A percentile compares a stretch with the other conserved stretches of the same genome.
These are phyloP conservation scores for Hymenoscyphus repandus DNA, from an alignment of 2,329 filamentous ascomycete species.

Conservation along the genomic window DNA sequence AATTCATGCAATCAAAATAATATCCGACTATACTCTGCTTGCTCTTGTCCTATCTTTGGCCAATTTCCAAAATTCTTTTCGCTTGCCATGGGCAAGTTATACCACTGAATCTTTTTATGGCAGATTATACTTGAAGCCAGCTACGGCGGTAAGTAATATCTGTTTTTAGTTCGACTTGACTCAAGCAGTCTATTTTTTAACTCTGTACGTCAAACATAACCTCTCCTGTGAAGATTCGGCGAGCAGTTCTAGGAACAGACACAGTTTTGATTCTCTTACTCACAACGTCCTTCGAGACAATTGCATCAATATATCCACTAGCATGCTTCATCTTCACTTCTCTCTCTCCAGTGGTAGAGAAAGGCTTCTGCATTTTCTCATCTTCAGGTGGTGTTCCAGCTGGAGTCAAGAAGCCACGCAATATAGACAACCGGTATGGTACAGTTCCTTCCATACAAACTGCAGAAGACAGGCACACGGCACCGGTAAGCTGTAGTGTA, in stretches of 20 bases:
- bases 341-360: not conserved
- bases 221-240: not conserved
- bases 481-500: slow-evolving; percentile 48
- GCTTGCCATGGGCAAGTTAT: too few species aligned
- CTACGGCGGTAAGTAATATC: too few species aligned
- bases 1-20: too few species aligned
- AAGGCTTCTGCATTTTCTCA: not conserved
- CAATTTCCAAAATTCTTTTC: too few species aligned
- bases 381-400: not conserved
- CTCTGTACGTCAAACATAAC: not conserved
- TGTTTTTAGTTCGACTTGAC: too few species aligned
- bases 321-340: slow-evolving; percentile 26
- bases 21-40: too few species aligned
- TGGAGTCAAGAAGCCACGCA: not conserved
- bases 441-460: slow-evolving; percentile 39
- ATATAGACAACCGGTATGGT: slow-evolving; percentile 15
- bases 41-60: too few species aligned
- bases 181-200: not conserved
- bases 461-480: slow-evolving; percentile 42
- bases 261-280: not conserved
- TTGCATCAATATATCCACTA: slow-evolving; percentile 29
- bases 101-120: too few species aligned
- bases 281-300: slow-evolving; percentile 10
- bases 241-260: not conserved
- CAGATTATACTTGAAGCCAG: too few species aligned